Conservation (phyloP, 2,329 filamentous ascomycete species). For the Fusarium dimerum region DNA sequence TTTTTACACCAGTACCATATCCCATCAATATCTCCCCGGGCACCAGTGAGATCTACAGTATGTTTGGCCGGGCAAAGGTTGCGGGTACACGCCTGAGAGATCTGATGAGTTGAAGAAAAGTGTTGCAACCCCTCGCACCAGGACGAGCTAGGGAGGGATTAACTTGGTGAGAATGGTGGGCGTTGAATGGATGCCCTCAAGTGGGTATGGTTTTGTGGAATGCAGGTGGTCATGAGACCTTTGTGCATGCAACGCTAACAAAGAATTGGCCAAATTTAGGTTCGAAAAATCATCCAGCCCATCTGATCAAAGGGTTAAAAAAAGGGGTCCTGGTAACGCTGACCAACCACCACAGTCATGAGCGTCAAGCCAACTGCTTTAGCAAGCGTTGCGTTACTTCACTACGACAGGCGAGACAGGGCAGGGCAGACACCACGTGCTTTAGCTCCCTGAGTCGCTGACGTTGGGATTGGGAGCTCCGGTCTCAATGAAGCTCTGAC, state of each 20-base stretch:
- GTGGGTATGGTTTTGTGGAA: slow-evolving; percentile 26
- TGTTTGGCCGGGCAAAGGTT: too few species aligned
- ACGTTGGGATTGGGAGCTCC: slow-evolving; percentile 9
- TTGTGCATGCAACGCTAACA: slow-evolving; percentile 31
- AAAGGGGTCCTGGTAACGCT: slow-evolving; percentile 21
- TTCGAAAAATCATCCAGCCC: slow-evolving; percentile 29
- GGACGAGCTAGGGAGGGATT: slow-evolving; percentile 17
- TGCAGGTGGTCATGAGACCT: slow-evolving; percentile 33
- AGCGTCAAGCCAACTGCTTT: neutral
- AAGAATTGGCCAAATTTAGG: slow-evolving; percentile 30
- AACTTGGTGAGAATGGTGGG: slow-evolving; percentile 18
- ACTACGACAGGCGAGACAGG: neutral
- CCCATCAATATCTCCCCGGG: too few species aligned
- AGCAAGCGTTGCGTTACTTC: slow-evolving; percentile 1
- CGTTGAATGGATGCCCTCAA: slow-evolving; percentile 16
- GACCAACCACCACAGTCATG: slow-evolving; percentile 20
- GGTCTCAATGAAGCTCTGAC: neutral
- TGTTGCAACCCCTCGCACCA: too few species aligned
- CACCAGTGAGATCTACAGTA: too few species aligned
- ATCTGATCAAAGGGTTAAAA: slow-evolving; percentile 26
- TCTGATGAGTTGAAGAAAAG: too few species aligned
- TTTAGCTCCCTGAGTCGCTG: slow-evolving; percentile 1
- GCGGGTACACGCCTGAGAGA: too few species aligned
- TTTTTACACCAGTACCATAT: too few species aligned
- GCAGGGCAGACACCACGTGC: neutral